A percentile compares a stretch with the other conserved stretches of the same genome.
These are phyloP conservation scores for Tylopilus balloui DNA, from an alignment of 768 basidiomycete species.

Conservation along the genomic window DNA sequence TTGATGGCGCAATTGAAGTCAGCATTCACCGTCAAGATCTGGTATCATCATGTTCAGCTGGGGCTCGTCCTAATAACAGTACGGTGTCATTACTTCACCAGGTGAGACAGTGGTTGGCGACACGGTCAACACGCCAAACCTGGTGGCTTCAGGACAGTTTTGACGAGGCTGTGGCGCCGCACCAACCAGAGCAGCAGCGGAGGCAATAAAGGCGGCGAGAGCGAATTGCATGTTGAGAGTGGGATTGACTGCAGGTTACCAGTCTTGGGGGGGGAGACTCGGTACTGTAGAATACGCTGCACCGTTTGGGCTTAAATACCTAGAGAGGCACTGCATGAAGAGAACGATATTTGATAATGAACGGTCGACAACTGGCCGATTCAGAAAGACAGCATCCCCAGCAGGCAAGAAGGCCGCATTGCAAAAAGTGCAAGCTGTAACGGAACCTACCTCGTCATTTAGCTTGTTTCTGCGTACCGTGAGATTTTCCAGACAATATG, in stretches of 20 bases:
- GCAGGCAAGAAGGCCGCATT: conserved; percentile 6
- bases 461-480: background rate
- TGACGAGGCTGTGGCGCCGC: conserved; percentile 21
- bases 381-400: background rate
- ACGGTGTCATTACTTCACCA: conserved; percentile 18
- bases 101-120: conserved; percentile 21
- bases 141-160: conserved; percentile 20
- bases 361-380: background rate
- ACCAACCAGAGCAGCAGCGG: conserved; percentile 11
- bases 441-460: background rate
- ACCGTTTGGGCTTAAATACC: conserved; percentile 10
- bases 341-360: background rate
- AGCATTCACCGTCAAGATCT: conserved; percentile 21
- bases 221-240: conserved; percentile 17
- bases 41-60: conserved; percentile 2
- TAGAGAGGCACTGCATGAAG: background rate
- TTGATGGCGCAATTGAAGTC: conserved; percentile 28
- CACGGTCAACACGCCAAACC: conserved; percentile 16
- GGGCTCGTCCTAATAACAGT: background rate
- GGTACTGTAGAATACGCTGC: background rate
- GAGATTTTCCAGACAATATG: no score
- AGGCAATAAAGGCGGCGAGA: conserved; percentile 10
- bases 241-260: background rate
- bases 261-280: background rate
- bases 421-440: background rate